A percentile compares a stretch with the other conserved stretches of the same genome.
Evolutionary conservation across 305 asterid species (phyloP).

Genomic region (Salvia sclarea): DNA sequence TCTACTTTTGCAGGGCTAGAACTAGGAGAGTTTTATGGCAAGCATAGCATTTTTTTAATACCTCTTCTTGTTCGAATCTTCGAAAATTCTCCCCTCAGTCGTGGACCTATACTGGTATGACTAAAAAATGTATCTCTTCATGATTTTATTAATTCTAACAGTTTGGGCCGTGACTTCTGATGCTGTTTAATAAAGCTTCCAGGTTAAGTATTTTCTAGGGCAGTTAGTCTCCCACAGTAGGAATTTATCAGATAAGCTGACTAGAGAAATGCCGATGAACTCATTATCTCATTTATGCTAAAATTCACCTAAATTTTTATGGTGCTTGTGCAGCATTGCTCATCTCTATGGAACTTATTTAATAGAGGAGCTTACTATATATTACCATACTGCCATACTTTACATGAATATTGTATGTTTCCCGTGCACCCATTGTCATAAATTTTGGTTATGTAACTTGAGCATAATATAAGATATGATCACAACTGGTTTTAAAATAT

Average conservation of each 20-base stretch:
- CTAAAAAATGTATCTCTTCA: not conserved
- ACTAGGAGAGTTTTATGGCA: not conserved
- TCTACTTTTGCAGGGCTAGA: not conserved
- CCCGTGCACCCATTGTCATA: not conserved
- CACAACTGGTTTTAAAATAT: not conserved
- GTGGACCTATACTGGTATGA: not conserved
- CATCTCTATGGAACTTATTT: not conserved
- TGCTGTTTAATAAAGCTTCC: not conserved
- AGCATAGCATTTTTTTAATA: not conserved
- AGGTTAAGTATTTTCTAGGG: not conserved
- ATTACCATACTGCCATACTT: not conserved
- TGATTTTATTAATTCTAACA: not conserved
- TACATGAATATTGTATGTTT: not conserved
- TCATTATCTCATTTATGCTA: not conserved
- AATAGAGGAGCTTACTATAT: not conserved
- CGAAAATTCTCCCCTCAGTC: not conserved
- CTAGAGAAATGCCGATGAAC: not conserved
- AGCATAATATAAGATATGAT: not conserved
- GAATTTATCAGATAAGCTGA: not conserved
- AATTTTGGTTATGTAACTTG: not conserved
- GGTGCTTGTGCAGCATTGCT: not conserved
- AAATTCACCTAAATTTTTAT: slow-evolving; percentile 1
- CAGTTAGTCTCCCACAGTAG: not conserved
- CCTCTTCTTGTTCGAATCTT: not conserved
- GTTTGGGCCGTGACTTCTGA: not conserved